Conservation (phyloP, 148 eudicot genomes). For the Camellia japonica region DNA sequence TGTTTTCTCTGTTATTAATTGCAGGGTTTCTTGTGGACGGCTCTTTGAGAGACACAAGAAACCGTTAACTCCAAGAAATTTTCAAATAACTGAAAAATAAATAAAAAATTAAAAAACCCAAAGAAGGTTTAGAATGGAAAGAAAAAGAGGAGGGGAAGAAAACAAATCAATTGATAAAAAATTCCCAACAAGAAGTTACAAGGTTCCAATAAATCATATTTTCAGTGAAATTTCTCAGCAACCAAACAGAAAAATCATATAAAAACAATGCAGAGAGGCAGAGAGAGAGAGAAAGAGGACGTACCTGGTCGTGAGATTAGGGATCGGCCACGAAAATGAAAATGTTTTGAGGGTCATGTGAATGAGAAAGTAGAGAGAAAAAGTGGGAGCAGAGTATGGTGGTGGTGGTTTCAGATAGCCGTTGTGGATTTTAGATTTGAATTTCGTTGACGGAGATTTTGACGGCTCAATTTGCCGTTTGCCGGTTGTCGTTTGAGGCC, state of each 20-base stretch:
- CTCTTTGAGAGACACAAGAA: background rate
- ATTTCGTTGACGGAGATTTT: constrained; percentile 12
- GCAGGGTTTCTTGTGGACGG: background rate
- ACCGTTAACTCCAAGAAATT: background rate
- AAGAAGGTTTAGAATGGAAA: background rate
- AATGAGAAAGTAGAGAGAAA: background rate
- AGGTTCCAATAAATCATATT: background rate
- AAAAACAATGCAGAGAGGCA: background rate
- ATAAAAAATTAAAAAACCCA: background rate
- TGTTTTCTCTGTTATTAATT: background rate
- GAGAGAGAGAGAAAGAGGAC: background rate
- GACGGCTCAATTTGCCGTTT: constrained; percentile 6
- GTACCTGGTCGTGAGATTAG: constrained; percentile 17
- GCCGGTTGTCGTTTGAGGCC: constrained; percentile 18
- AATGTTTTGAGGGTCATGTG: background rate
- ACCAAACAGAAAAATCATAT: constrained; percentile 2
- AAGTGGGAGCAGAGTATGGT: background rate
- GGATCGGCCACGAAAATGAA: background rate
- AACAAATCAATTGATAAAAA: background rate
- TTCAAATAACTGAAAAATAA: background rate
- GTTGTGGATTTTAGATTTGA: constrained; percentile 20
- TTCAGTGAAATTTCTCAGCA: constrained; percentile 6
- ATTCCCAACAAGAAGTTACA: background rate
- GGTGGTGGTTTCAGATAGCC: constrained; percentile 15
- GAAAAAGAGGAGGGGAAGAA: background rate